Base-by-base conservation (phyloP, 2,329 filamentous ascomycete species). In the Verticillium nonalfalfae region DNA sequence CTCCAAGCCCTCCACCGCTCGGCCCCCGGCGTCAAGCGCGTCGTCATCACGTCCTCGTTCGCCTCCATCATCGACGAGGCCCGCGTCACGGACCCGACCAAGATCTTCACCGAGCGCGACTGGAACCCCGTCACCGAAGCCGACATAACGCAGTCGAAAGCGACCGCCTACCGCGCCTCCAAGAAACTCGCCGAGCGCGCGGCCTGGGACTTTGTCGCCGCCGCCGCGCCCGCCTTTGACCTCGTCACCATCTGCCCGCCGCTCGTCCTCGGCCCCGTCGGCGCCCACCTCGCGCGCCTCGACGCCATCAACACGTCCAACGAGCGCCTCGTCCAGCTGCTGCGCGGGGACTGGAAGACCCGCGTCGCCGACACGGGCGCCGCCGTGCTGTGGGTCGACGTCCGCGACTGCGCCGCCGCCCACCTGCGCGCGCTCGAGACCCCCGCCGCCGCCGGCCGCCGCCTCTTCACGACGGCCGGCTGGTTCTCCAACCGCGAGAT, bases 1-100 rank as follows among this genome's bases (percentile, higher is more conserved):
- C 86, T 91, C 39, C 83, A 88, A 66, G 87, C 90, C 18, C 81
- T 94, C 64, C 86, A 88, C 68, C 78, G 79, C 63, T 65, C 83
- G 71, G 70, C 82, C 1, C 82, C 82, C 0, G 65, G 66, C 6
- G 90, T 96, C 59, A 91, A 88, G 76, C 83, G 88, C 63, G 89
- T 96, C 14, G 87, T 90, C 61, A 72, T 87, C 56, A 85, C 82
- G 15, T 82, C 79, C 40, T 84, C 82, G 38, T 85, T 85, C 70
- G 82, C 82, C 21, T 76, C 82, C 63, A 78, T 85, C 66, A 56
- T 84, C 15, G 70, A 78, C 63, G 73, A 75, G 45, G 65, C 68
- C 15, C 70, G 71, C 56, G 62, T 78, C 10, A 58, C 59, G 2
- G 75, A 83, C 69, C 71, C 78, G 0, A 63, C 58, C 35, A 75